Evolutionary conservation across 208 protist species (phyloP), one percentile per base, ranked within the genome.

Genomic region (Blechomonas ayalai): DNA sequence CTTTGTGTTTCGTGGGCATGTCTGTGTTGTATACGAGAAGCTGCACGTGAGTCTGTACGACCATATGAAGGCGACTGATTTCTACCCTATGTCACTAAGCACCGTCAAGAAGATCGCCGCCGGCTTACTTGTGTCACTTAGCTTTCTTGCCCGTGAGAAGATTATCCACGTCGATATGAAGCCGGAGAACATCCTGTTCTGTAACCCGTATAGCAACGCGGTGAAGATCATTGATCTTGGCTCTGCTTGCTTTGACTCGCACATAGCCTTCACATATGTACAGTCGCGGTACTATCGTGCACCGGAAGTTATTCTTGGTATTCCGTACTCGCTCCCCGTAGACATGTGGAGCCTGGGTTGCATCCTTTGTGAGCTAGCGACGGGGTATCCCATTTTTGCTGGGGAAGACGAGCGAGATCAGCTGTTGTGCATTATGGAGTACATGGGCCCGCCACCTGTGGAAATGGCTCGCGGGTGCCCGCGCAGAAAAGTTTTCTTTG

Each of bases 141-240:
- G 76, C 1, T 95, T 86, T 48, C 33, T 95, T 25, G 77, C 61
- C 37, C 65, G 60, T 18, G 72, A 92, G 45, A 73, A 78, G 36
- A 90, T 98, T 46, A 90, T 97, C 39, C 96, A 98, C 62, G 91
- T 88, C 42, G 96, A 98, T 53, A 45, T 98, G 33, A 98, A 98
- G 66, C 96, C 95, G 4, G 96, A 98, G 67, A 98, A 98, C 61
- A 83, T 98, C 32, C 64, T 98, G 5, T 57, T 96, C 15, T 49
- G 69, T 13, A 43, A 72, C 12, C 77, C 78, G 37, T 79, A 76
- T 20, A 67, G 47, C 23, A 73, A 71, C 16, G 70, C 60, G 15
- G 94, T 99, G 59, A 98, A 97, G 55, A 74, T 99, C 13, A 97
- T 97, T 46, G 97, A 99, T 68, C 91, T 99, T 43, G 97, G 97